Evolutionary conservation across 2,329 filamentous ascomycete species (phyloP).

Genomic region (Microcyclosporella mali): DNA sequence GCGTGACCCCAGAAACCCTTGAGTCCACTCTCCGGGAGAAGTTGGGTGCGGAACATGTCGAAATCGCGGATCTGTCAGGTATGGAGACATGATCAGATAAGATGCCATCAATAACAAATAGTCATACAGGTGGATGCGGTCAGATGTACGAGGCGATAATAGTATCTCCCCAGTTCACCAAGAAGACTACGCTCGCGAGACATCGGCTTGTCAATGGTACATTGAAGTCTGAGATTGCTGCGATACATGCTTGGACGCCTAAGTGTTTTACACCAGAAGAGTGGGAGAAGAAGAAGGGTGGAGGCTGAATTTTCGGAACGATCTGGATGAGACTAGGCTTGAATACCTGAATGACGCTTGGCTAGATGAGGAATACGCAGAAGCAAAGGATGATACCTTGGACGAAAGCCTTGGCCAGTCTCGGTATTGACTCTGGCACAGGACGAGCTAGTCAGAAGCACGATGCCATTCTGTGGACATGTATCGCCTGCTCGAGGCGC

Average conservation of each 20-base stretch:
- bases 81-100: slow-evolving; percentile 27
- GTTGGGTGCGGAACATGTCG: slow-evolving; percentile 69
- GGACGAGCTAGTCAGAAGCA: too few species aligned
- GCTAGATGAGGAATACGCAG: too few species aligned
- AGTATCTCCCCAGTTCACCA: slow-evolving; percentile 48
- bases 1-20: slow-evolving; percentile 68
- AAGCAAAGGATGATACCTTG: too few species aligned
- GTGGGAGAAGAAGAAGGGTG: slow-evolving; percentile 62
- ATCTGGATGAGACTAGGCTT: too few species aligned
- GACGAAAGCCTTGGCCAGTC: too few species aligned
- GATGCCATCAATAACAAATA: slow-evolving; percentile 1
- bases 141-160: slow-evolving; percentile 66
- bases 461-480: too few species aligned
- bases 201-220: slow-evolving; percentile 80
- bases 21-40: slow-evolving; percentile 62
- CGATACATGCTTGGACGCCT: slow-evolving; percentile 90
- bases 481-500: too few species aligned
- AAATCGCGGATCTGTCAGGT: slow-evolving; percentile 92
- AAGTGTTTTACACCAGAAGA: slow-evolving; percentile 90
- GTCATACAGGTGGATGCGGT: slow-evolving; percentile 56
- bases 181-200: slow-evolving; percentile 66
- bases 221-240: slow-evolving; percentile 79
- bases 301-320: too few species aligned
- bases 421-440: too few species aligned
- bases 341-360: too few species aligned